phyloP scores from a whole-genome alignment of 441 rosid genomes.

The Daphne laureola region DNA sequence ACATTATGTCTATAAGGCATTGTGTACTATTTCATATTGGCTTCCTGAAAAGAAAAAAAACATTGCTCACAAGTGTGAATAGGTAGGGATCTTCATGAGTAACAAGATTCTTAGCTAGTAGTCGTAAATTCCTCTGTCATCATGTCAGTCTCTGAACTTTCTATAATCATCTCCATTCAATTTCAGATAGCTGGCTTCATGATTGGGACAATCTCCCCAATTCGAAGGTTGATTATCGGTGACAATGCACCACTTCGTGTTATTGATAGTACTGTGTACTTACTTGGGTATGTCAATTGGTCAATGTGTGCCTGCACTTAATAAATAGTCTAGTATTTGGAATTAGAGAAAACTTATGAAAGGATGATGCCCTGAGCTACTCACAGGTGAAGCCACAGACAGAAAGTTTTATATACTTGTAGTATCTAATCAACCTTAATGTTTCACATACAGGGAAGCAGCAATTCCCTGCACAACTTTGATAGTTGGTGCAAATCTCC shows the following conservation, averaged over 20 bases:
- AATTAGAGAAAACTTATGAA: not conserved
- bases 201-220: slow-evolving; percentile 23
- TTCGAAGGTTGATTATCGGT: slow-evolving; percentile 23
- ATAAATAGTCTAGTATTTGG: not conserved
- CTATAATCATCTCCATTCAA: not conserved
- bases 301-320: not conserved
- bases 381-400: not conserved
- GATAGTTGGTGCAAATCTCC: slow-evolving; percentile 37
- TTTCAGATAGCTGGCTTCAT: slow-evolving; percentile 27
- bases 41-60: too few species aligned
- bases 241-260: slow-evolving; percentile 31
- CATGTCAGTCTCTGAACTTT: too few species aligned
- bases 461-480: slow-evolving; percentile 26
- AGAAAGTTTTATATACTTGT: too few species aligned
- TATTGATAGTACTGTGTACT: slow-evolving; percentile 15
- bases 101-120: too few species aligned
- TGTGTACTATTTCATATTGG: too few species aligned
- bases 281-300: slow-evolving; percentile 22
- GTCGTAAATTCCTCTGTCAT: too few species aligned
- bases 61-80: too few species aligned
- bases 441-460: slow-evolving; percentile 22
- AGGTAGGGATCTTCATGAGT: too few species aligned
- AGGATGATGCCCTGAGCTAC: not conserved
- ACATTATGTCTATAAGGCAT: too few species aligned
- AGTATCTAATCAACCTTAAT: not conserved